Evolutionary conservation across 2,329 filamentous ascomycete species (phyloP), one percentile per base, ranked within the genome.

Genomic region (Lasiodiplodia theobromae): DNA sequence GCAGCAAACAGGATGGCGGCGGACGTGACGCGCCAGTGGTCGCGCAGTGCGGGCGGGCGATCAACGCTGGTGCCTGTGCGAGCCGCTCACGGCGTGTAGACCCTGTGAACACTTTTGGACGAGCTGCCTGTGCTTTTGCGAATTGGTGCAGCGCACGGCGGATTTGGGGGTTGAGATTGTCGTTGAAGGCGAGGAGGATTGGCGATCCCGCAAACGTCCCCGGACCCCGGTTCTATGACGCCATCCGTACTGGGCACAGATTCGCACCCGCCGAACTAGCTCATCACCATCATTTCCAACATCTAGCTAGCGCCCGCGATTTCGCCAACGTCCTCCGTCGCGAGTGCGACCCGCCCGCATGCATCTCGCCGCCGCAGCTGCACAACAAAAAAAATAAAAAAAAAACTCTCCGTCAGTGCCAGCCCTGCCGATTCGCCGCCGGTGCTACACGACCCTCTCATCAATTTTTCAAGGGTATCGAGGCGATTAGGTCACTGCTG

Each of bases 1-100:
- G 60, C 60, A 64, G 60, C 60, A 64, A 64, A 64, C 60, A 64
- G 60, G 60, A 52, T 64, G 60, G 8, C 31, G 44, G 44, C 60
- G 16, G 60, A 34, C 58, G 47, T 51, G 31, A 64, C 60, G 60
- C 40, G 56, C 56, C 60, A 64, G 60, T 52, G 28, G 28, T 21
- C 31, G 60, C 60, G 47, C n/a, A 14, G 60, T 64, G 40, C 58
- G 16, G 23, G 44, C 44, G 44, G 44, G n/a, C 57, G 40, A 51
- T 34, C 58, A 23, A 11, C 21, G 57, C 37, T 28, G 8, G 38
- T 60, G 34, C 58, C 40, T 28, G 58, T 25, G 58, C 40, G 58
- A 37, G 47, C 60, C 44, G n/a, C 31, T 10, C 11, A 49, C 60
- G 60, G 31, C n/a, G 11, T 31, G 60, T n/a, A 52, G 60, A 64